Evolutionary conservation across 768 basidiomycete genomes (phyloP).

Genomic region (Rhizopogon sp.): DNA sequence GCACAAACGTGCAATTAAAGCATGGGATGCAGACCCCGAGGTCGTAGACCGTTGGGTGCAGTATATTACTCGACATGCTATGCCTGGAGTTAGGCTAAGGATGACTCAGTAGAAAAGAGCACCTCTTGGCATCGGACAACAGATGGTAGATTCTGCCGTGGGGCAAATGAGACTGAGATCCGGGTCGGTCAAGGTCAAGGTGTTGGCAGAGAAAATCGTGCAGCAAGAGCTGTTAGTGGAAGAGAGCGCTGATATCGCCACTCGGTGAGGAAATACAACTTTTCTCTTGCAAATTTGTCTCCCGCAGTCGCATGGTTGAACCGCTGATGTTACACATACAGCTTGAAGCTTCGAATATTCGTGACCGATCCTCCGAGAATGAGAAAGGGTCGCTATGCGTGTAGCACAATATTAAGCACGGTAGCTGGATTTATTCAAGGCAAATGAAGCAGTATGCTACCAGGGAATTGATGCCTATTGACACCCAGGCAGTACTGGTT

Average conservation of each 20-base stretch:
- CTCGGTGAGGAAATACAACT: too few species aligned
- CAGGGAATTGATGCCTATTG: neutral
- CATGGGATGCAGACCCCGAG: conserved; percentile 80
- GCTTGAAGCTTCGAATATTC: too few species aligned
- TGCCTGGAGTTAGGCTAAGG: conserved; percentile 87
- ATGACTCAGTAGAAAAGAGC: conserved; percentile 71
- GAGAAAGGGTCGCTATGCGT: too few species aligned
- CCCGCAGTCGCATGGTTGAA: too few species aligned
- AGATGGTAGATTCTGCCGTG: conserved; percentile 32
- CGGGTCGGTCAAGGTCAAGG: conserved; percentile 30
- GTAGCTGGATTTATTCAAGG: too few species aligned
- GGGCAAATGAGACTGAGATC: conserved; percentile 27
- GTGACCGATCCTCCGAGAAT: too few species aligned
- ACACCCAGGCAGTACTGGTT: too few species aligned
- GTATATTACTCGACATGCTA: conserved; percentile 69
- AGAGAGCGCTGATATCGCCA: too few species aligned
- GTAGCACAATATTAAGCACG: too few species aligned
- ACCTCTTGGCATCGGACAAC: conserved; percentile 46
- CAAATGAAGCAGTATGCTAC: too few species aligned
- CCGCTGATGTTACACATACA: too few species aligned
- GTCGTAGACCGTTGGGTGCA: conserved; percentile 76
- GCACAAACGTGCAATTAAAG: conserved; percentile 83
- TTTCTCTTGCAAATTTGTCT: too few species aligned
- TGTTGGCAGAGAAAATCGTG: conserved; percentile 38
- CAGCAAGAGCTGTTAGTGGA: conserved; percentile 16